Evolutionary conservation across 208 protist species (phyloP).

Genomic region (Tritrichomonas foetus): DNA sequence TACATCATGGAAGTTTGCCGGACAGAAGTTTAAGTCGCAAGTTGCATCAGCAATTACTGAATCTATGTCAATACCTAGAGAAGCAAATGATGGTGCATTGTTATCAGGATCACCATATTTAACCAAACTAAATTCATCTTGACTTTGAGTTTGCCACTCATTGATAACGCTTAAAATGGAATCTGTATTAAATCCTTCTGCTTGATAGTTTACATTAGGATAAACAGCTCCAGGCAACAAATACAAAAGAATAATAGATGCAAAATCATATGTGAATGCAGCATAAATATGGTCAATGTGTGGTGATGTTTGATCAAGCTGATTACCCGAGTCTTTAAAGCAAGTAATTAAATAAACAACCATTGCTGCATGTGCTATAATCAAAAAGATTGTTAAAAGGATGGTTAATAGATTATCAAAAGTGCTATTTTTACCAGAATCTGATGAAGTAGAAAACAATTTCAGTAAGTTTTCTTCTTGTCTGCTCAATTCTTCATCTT

Average conservation of each 20-base stretch:
- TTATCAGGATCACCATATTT: neutral
- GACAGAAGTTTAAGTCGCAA: neutral
- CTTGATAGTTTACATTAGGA: neutral
- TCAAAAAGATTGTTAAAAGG: neutral
- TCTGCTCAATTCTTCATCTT: neutral
- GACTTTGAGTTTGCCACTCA: neutral
- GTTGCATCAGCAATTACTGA: neutral
- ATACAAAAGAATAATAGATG: neutral
- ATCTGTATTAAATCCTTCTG: neutral
- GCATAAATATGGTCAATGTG: too few relatives aligned
- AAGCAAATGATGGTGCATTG: neutral
- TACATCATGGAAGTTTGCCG: neutral
- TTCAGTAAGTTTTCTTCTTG: slow-evolving; percentile 15
- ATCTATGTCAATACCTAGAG: neutral
- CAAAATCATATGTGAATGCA: slow-evolving; percentile 15
- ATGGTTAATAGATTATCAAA: neutral
- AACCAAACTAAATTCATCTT: neutral
- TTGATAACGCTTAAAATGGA: neutral
- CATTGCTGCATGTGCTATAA: neutral
- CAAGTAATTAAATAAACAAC: too few relatives aligned
- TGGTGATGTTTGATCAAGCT: too few relatives aligned
- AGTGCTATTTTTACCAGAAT: neutral
- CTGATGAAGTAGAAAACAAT: neutral
- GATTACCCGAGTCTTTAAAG: too few relatives aligned
- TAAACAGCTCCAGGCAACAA: neutral